These are phyloP conservation scores for Yamadazyma tumulicola DNA, from an alignment of 805 yeast genomes.

Conservation along the genomic window DNA sequence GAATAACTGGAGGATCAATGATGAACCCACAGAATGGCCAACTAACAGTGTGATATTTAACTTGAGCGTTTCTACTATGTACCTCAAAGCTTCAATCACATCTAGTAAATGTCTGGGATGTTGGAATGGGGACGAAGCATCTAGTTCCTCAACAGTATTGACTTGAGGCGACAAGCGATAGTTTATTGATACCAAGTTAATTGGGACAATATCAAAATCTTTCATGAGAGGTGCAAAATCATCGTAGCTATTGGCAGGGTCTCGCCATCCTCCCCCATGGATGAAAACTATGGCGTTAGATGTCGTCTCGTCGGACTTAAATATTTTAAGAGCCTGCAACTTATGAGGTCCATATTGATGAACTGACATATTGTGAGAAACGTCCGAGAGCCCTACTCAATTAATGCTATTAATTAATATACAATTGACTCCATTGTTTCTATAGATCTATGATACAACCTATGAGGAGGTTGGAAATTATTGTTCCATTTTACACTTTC, in stretches of 20 bases:
- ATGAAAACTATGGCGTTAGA: conserved; percentile 47
- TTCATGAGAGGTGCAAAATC: conserved; percentile 42
- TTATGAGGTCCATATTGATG: conserved; percentile 29
- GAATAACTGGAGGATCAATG: conserved; percentile 54
- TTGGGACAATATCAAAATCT: background rate
- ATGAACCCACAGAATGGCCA: conserved; percentile 86
- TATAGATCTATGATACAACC: no score
- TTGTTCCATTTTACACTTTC: no score
- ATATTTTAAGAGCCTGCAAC: conserved; percentile 29
- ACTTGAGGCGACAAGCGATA: conserved; percentile 63
- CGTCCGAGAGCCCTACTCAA: no score
- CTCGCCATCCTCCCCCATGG: conserved; percentile 93
- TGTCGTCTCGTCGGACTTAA: conserved; percentile 14
- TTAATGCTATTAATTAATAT: no score
- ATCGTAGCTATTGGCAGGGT: conserved; percentile 53
- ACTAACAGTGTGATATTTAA: conserved; percentile 24
- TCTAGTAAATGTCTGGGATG: conserved; percentile 66
- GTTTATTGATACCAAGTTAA: conserved; percentile 38
- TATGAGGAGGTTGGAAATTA: no score
- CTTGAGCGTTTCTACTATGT: conserved; percentile 16
- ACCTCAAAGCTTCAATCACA: conserved; percentile 42
- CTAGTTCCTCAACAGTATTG: conserved; percentile 7
- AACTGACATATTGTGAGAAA: no score
- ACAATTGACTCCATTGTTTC: no score
- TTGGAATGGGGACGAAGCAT: conserved; percentile 20